phyloP scores from a whole-genome alignment of 2,329 filamentous ascomycete genomes.

The Neopestalotiopsis sp. region DNA sequence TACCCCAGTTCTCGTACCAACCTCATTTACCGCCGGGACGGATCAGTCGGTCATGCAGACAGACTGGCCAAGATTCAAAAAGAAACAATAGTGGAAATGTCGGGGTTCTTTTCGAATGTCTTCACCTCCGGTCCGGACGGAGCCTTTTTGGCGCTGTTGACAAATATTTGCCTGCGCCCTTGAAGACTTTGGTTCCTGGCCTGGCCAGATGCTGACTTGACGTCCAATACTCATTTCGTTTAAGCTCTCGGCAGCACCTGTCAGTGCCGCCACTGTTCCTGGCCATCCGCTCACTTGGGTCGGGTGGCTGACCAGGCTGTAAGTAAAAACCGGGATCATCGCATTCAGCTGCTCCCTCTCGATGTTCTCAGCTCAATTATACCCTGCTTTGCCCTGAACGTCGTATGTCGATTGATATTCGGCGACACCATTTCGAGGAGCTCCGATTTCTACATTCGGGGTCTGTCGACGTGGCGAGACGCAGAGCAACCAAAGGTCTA shows the following conservation, averaged over 20 bases:
- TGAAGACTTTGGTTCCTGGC: not conserved
- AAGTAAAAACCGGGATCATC: not conserved
- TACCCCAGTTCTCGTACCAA: slow-evolving; percentile 6
- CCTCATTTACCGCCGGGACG: slow-evolving; percentile 1
- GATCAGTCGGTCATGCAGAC: not conserved
- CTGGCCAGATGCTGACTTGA: too few species aligned
- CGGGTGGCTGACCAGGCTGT: not conserved
- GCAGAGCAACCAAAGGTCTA: not conserved
- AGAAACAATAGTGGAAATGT: slow-evolving; percentile 1
- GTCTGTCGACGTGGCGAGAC: not conserved
- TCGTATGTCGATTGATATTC: not conserved
- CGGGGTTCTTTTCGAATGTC: not conserved
- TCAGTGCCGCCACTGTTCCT: not conserved
- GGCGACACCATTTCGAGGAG: not conserved
- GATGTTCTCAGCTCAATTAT: not conserved
- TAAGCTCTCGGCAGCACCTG: slow-evolving; percentile 10
- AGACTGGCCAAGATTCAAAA: not conserved
- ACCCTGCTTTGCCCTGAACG: not conserved
- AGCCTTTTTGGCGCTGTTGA: not conserved
- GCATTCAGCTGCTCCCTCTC: not conserved
- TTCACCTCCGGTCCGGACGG: not conserved
- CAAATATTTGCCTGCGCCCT: not conserved
- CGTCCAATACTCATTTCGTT: slow-evolving; percentile 2
- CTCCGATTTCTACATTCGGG: not conserved
- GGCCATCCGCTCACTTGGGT: not conserved